Conservation (phyloP, 495 filamentous ascomycete genomes). For the Aspergillus incahuasiensis region DNA sequence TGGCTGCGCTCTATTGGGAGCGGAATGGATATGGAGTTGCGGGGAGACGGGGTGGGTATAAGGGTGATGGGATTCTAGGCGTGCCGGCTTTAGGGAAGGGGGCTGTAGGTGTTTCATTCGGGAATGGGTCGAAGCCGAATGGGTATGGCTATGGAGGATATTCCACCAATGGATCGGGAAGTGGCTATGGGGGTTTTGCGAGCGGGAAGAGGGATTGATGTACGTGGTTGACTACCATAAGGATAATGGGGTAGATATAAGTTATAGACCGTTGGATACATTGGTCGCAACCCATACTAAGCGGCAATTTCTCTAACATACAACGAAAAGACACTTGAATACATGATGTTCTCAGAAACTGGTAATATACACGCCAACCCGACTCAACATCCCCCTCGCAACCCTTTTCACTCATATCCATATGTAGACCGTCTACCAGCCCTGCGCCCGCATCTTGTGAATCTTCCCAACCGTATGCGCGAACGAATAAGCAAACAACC, state of each 20-base stretch:
- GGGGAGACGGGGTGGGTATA: slow-evolving; percentile 32
- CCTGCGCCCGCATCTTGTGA: slow-evolving; percentile 43
- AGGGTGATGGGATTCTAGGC: slow-evolving; percentile 43
- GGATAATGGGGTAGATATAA: background rate
- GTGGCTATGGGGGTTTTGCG: slow-evolving; percentile 42
- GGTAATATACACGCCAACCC: slow-evolving; percentile 8
- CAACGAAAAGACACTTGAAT: background rate
- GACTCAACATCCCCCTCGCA: too few species aligned
- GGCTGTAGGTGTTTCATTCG: slow-evolving; percentile 36
- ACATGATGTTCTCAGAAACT: background rate
- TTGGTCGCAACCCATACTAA: background rate
- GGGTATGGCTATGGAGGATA: slow-evolving; percentile 56
- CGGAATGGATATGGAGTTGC: slow-evolving; percentile 23
- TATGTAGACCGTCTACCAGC: slow-evolving; percentile 39
- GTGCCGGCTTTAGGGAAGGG: slow-evolving; percentile 29
- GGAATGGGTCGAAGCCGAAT: slow-evolving; percentile 42
- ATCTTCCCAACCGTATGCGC: slow-evolving; percentile 38
- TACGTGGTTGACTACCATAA: background rate
- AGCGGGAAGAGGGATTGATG: slow-evolving; percentile 53
- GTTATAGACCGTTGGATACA: background rate
- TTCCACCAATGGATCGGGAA: slow-evolving; percentile 25
- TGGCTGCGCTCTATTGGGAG: slow-evolving; percentile 45
- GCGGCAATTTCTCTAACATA: background rate
- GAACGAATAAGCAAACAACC: slow-evolving; percentile 43
- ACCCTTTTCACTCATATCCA: too few species aligned